Evolutionary conservation across 2,329 filamentous ascomycete genomes (phyloP), one percentile per base, ranked within the genome.

Genomic region (Penicillium sp.): DNA sequence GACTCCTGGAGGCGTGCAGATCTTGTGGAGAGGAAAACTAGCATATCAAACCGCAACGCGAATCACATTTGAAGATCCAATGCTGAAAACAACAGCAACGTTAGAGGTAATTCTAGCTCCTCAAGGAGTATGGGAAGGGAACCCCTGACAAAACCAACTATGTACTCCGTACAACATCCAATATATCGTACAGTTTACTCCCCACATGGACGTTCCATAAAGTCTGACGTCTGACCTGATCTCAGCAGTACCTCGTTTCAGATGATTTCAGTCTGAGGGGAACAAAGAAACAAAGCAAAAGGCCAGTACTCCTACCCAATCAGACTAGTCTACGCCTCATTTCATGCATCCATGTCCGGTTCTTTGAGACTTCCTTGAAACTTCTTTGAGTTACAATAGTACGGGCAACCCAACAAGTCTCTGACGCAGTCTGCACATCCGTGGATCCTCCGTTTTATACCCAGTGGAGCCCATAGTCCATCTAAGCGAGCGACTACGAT

Each of bases 21-120:
- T 56, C 53, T 36, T 56, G 53, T 56, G 53, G 53, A 52, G 53
- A 56, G 47, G 9, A 38, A 38, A n/a, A 44, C 31, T 36, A 55
- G 45, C 31, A 52, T 38, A 38, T 52, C 47, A 44, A 38, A 38
- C n/a, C 21, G 36, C 19, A 38, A 35, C 9, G 4, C 23, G 45
- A 42, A 50, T 33, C 31, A 33, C 17, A 33, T 42, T 42, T 8
- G 17, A 27, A 23, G 36, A 41, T 12, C 19, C 6, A 25, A 17
- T 44, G 23, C 7, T 23, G 5, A 12, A 23, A 35, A 51, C 13
- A 31, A n/a, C 12, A 50, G 12, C n/a, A n/a, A 29, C 17, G 3
- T 31, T 12, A 21, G 17, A 31, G 2, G 13, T 31, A 43, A 19
- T 43, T 25, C 27, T 29, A 8, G 10, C 21, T 53, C 15, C 25